phyloP scores from a whole-genome alignment of 371 early-diverging fungal species.

The Apophysomyces trapeziformis region DNA sequence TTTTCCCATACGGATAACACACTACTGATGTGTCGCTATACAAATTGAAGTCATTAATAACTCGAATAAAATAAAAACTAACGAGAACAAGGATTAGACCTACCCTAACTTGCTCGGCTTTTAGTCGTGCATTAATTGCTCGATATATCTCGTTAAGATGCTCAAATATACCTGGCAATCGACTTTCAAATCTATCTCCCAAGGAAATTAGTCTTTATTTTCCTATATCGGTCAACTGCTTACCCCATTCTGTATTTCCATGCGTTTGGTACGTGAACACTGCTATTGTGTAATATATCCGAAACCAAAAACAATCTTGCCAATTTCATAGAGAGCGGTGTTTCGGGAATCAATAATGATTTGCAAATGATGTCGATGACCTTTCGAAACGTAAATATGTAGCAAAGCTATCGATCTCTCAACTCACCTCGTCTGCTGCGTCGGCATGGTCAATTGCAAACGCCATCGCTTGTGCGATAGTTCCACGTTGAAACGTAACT shows the following conservation, averaged over 20 bases:
- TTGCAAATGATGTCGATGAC: constrained; percentile 70
- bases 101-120: constrained; percentile 84
- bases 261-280: constrained; percentile 78
- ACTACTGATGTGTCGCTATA: constrained; percentile 59
- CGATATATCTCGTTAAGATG: constrained; percentile 74
- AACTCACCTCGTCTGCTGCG: constrained; percentile 73
- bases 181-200: constrained; percentile 62
- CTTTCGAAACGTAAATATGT: constrained; percentile 21
- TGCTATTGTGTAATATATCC: constrained; percentile 88
- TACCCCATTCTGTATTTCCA: constrained; percentile 83
- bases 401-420: no score
- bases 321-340: constrained; percentile 70
- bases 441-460: constrained; percentile 87
- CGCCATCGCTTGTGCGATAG: constrained; percentile 84
- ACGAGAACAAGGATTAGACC: constrained; percentile 8
- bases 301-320: constrained; percentile 82
- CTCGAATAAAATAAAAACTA: neutral
- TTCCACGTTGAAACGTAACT: constrained; percentile 64
- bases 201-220: neutral
- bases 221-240: constrained; percentile 7
- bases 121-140: constrained; percentile 71
- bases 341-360: constrained; percentile 62
- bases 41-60: constrained; percentile 1
- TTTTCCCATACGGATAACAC: constrained; percentile 86
- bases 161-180: constrained; percentile 69